Base-by-base conservation (phyloP, 345 rosid species). In the Rhodamnia rubescens region DNA sequence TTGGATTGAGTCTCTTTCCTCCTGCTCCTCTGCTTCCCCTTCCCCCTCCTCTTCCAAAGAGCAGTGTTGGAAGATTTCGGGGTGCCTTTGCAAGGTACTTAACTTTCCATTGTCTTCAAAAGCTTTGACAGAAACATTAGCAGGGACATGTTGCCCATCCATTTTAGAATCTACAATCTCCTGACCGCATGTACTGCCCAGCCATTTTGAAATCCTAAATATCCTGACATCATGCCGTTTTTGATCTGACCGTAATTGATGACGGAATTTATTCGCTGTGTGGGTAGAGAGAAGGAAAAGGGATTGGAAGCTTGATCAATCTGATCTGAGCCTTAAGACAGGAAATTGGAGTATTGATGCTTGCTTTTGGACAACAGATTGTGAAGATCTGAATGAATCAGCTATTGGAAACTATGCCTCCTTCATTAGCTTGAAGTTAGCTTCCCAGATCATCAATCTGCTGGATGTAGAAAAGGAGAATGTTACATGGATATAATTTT, bases 1-100 rank as follows among this genome's bases (percentile, higher is more conserved):
- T 92, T 49, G 95, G 95, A 85, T 86, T 84, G 11, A 89, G 86
- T 86, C 82, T 89, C 29, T 85, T 86, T 75, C 88, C 90, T 55
- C 82, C 88, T 85, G 83, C 85, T 74, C 87, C 91, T 82, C 27
- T 84, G 26, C 86, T 87, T 74, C 57, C 89, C 47, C 29, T 61
- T 51, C 89, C 69, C n/a, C 47, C 36, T 69, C 78, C 78, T 69
- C 51, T 59, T 61, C 57, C 53, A 8, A 53, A 36, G 22, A 22
- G 87, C 53, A 85, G 85, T 74, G 29, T 86, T 80, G 84, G 82
- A 82, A 74, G 40, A 9, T 69, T 88, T 86, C 83, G 55, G 29
- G 47, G 83, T 56, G 49, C 84, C 51, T 86, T 85, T 80, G 86
- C 84, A 87, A 90, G 91, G 89, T 88, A 83, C 58, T 56, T 84